A percentile compares a stretch with the other conserved stretches of the same genome.
Evolutionary conservation across 768 basidiomycete genomes (phyloP).

Genomic region (Pleurotus djamor): DNA sequence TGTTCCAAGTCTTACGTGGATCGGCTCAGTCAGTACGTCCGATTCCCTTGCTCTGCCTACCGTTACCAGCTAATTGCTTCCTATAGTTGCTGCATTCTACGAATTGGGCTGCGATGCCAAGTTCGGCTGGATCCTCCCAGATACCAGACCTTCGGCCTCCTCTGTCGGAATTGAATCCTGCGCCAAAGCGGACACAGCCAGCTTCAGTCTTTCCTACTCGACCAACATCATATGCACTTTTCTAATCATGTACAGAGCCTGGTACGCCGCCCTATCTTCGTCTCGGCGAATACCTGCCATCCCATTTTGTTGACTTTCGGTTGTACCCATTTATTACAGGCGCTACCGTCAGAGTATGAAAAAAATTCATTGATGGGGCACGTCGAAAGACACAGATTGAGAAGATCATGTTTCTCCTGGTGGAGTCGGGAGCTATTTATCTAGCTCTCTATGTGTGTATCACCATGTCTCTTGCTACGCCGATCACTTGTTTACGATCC

Average conservation of each 20-base stretch:
- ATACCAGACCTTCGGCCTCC: slow-evolving; percentile 18
- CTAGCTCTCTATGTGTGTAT: slow-evolving; percentile 22
- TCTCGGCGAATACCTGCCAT: too few species aligned
- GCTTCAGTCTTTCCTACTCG: slow-evolving; percentile 24
- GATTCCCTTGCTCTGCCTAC: neutral
- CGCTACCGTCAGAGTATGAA: slow-evolving; percentile 20
- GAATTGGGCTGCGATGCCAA: slow-evolving; percentile 26
- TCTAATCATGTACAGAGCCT: slow-evolving; percentile 24
- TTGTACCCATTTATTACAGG: slow-evolving; percentile 10
- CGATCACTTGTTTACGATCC: neutral
- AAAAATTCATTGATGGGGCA: slow-evolving; percentile 18
- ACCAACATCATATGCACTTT: slow-evolving; percentile 26
- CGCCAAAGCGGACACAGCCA: slow-evolving; percentile 23
- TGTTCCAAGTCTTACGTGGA: slow-evolving; percentile 20
- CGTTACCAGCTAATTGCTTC: neutral
- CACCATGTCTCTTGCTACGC: neutral
- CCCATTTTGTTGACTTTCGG: neutral
- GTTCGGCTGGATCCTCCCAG: slow-evolving; percentile 20
- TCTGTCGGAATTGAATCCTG: slow-evolving; percentile 21
- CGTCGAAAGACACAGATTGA: slow-evolving; percentile 22
- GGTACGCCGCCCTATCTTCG: slow-evolving; percentile 10
- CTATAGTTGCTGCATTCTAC: slow-evolving; percentile 22
- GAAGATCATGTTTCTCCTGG: slow-evolving; percentile 21
- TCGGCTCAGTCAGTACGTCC: slow-evolving; percentile 22
- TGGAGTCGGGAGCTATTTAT: slow-evolving; percentile 25